Percentiles rank a stretch among this genome's conserved stretches.
Conservation (phyloP, 352 stramenopile species). For the Phytophthora fragariae region DNA sequence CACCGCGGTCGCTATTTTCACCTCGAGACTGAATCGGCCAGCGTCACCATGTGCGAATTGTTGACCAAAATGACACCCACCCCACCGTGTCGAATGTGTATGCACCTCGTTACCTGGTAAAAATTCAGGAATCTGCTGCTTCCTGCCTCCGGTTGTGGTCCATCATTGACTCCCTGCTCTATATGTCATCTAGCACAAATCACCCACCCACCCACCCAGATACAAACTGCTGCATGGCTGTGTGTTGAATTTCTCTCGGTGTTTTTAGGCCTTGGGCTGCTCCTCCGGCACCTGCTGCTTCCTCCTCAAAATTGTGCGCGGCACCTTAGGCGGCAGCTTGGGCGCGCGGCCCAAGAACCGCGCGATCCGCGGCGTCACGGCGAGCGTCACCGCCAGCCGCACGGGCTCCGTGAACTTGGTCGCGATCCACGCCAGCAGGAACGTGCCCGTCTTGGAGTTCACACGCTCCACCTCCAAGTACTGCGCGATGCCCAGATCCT, state of each 20-base stretch:
- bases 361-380: conserved; percentile 80
- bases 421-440: conserved; percentile 85
- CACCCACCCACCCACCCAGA: not conserved
- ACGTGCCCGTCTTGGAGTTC: conserved; percentile 82
- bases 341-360: conserved; percentile 75
- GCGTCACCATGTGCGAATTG: not conserved
- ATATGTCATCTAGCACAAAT: not conserved
- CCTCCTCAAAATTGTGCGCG: conserved; percentile 28
- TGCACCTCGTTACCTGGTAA: not conserved
- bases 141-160: not conserved
- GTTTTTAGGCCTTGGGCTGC: conserved; percentile 31
- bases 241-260: conserved; percentile 20
- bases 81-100: not conserved
- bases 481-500: conserved; percentile 78
- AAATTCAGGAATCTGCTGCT: not conserved
- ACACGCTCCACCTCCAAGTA: conserved; percentile 85
- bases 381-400: conserved; percentile 78
- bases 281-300: conserved; percentile 26
- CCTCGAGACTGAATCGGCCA: not conserved
- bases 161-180: not conserved
- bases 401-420: conserved; percentile 91
- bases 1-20: not conserved
- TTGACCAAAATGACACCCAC: not conserved
- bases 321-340: conserved; percentile 53
- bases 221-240: not conserved